Evolutionary conservation across 768 basidiomycete species (phyloP).

Genomic region (Udeniomyces megalosporus): DNA sequence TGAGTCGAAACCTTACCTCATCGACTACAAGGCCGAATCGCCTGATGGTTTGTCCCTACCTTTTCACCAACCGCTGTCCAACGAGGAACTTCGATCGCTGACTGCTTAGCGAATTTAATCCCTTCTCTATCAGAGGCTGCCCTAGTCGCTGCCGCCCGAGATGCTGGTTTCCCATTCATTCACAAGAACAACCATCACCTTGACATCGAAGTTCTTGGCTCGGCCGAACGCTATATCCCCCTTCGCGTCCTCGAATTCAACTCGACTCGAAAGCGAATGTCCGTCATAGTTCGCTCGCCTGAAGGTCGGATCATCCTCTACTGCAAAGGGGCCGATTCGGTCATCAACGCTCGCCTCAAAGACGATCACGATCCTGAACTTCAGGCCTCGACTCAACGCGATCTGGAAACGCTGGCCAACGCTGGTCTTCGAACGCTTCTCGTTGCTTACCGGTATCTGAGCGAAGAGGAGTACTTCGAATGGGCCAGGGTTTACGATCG

Average conservation of each 20-base stretch:
- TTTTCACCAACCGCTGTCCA: not conserved
- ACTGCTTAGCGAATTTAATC: not conserved
- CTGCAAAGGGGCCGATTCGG: constrained; percentile 93
- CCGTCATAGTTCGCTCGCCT: constrained; percentile 68
- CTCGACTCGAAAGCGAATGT: constrained; percentile 89
- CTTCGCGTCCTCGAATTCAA: constrained; percentile 84
- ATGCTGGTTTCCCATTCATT: constrained; percentile 83
- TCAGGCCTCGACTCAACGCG: constrained; percentile 61
- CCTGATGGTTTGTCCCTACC: constrained; percentile 7
- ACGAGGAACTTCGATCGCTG: not conserved
- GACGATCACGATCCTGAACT: constrained; percentile 53
- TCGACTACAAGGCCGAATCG: constrained; percentile 85
- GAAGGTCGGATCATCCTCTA: constrained; percentile 69
- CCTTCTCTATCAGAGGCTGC: constrained; percentile 71
- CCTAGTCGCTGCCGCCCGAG: constrained; percentile 75
- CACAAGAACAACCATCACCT: constrained; percentile 53
- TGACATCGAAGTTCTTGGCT: constrained; percentile 60
- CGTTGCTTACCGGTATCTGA: constrained; percentile 61
- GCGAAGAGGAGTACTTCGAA: constrained; percentile 63
- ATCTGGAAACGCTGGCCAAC: constrained; percentile 90
- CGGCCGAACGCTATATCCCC: constrained; percentile 60
- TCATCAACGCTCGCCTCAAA: constrained; percentile 76
- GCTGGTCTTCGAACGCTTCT: constrained; percentile 80
- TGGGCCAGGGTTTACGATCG: constrained; percentile 72
- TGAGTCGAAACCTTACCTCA: constrained; percentile 40